Evolutionary conservation across 176 grass and related monocot species (phyloP).

Genomic region (Phyllostachys edulis): DNA sequence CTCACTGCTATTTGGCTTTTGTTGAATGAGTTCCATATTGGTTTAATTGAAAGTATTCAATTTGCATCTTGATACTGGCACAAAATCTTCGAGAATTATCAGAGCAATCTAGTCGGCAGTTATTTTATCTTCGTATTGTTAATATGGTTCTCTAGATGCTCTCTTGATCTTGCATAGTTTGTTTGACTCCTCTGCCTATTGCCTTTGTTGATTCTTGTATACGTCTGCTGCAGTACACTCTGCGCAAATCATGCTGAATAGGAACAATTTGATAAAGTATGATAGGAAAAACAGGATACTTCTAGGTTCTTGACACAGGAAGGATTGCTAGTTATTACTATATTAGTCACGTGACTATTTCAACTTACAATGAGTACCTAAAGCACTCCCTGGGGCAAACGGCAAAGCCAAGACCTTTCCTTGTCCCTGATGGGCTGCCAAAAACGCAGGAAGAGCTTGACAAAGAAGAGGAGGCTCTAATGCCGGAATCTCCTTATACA

Average conservation of each 20-base stretch:
- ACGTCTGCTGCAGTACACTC: constrained; percentile 69
- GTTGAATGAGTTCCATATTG: too few species aligned
- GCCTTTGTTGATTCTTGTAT: constrained; percentile 13
- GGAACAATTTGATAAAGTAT: constrained; percentile 90
- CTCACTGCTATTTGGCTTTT: too few species aligned
- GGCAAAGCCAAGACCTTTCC: constrained; percentile 41
- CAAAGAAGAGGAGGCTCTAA: constrained; percentile 57
- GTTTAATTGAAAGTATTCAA: too few species aligned
- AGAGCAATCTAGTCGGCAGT: too few species aligned
- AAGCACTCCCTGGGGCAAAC: constrained; percentile 42
- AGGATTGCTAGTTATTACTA: constrained; percentile 98
- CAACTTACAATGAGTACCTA: constrained; percentile 88
- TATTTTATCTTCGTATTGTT: too few species aligned
- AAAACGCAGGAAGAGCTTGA: constrained; percentile 70
- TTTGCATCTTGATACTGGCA: too few species aligned
- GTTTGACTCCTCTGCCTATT: not conserved
- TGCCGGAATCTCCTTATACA: constrained; percentile 73
- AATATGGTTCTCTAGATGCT: too few species aligned
- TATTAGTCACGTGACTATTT: constrained; percentile 89
- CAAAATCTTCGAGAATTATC: too few species aligned
- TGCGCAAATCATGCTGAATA: constrained; percentile 93
- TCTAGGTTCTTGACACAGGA: constrained; percentile 86
- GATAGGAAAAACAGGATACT: constrained; percentile 97
- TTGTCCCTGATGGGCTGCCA: constrained; percentile 66
- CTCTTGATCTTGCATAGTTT: too few species aligned